Conservation (phyloP, 2,329 filamentous ascomycete species). For the Hyphodiscus sp. region DNA sequence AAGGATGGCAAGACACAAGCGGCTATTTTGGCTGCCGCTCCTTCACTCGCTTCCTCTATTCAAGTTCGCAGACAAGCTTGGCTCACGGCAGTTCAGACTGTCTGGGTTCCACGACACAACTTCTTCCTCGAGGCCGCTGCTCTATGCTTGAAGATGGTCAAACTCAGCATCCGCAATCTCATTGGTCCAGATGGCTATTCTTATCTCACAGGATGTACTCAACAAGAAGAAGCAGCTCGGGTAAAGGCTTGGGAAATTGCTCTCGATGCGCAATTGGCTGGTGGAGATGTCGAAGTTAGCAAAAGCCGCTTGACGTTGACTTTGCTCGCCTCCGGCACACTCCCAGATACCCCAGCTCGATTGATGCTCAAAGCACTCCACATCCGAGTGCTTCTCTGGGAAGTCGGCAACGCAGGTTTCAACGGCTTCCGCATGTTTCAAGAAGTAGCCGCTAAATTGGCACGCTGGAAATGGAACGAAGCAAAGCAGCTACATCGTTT, state of each 20-base stretch:
- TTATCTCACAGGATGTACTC: conserved; percentile 69
- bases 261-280: conserved; percentile 84
- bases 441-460: conserved; percentile 64
- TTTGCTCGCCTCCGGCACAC: conserved; percentile 77
- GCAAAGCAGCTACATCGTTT: conserved; percentile 60
- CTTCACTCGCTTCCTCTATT: conserved; percentile 73
- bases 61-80: conserved; percentile 83
- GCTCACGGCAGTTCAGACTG: conserved; percentile 87
- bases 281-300: conserved; percentile 84
- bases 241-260: conserved; percentile 92
- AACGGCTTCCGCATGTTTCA: conserved; percentile 60
- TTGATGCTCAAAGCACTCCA: conserved; percentile 92
- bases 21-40: conserved; percentile 44
- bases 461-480: conserved; percentile 73
- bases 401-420: conserved; percentile 59
- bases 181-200: conserved; percentile 75
- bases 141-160: conserved; percentile 70
- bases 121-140: conserved; percentile 82
- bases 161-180: conserved; percentile 71
- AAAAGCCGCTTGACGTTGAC: conserved; percentile 81
- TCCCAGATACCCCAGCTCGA: conserved; percentile 74
- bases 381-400: conserved; percentile 83
- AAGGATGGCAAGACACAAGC: conserved; percentile 47
- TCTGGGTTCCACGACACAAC: conserved; percentile 83
- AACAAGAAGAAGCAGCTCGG: conserved; percentile 78